Evolutionary conservation across 176 grass and related monocot species (phyloP), one percentile per base, ranked within the genome.

Genomic region (Juncus effusus): DNA sequence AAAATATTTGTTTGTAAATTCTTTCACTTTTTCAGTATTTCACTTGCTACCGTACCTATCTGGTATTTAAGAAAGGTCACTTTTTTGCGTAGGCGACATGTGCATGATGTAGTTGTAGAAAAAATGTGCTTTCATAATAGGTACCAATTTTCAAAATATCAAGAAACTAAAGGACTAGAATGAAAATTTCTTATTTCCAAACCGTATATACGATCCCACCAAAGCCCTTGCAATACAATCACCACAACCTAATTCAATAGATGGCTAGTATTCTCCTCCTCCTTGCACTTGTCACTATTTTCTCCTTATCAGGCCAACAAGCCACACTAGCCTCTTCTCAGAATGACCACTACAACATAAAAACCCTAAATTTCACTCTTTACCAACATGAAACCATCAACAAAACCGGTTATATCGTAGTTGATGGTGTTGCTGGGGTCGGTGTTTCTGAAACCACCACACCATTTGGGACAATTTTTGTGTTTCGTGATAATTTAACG

Each of bases 381-480:
- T 91, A 87, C 83, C 87, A 91, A 67, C 87, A 91, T 0, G 87
- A 91, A 72, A 91, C 87, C 10, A 45, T 91, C 68, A 91, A 86
- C 87, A 83, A 78, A 74, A 86, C 87, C 8, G 77, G 54, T 5
- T 91, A 73, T 74, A 81, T 91, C 36, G 64, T 86, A 8, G 87
- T 91, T 7, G 54, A 59, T 52, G 87, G 87, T 53, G 77, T 90
- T 0, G 80, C 79, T 8, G 87, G 80, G 42, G 73, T 74, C 0
- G 73, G 59, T 41, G 73, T 83, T 35, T 80, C 76, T 80, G 54
- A 90, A 59, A 90, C 87, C 53, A 90, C 83, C 36, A 86, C 83
- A 69, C 87, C 87, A 4, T 90, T 90, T 50, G 87, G 87, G 67
- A 87, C 80, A n/a, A 14, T 87, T 60, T 84, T 50, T 78, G 80